Base-by-base conservation (phyloP, 208 protist genomes). In the Trichomonas tenax region DNA sequence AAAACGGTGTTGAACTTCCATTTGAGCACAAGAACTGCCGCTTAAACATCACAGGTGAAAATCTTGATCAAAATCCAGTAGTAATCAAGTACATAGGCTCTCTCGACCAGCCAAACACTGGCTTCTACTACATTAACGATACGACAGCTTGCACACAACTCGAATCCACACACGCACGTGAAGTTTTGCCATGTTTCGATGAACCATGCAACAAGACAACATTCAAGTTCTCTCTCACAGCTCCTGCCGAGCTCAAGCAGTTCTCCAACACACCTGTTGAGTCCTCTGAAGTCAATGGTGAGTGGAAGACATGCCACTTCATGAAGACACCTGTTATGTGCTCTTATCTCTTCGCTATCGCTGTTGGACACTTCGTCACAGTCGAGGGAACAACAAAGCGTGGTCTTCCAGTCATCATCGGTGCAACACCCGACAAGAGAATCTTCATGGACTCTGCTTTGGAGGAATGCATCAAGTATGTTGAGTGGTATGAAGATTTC, bases 161-260 rank as follows among this genome's bases (percentile, higher is more conserved):
- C 44, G 90, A 97, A 88, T 40, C 96, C 2, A 89, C 38, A 23
- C 14, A 95, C 23, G 96, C 96, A n/a, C 96, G 96, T 46, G 36
- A 90, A 38, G 26, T 45, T 4, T 95, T 97, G 4, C 96, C 96
- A 38, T 97, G 96, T 93, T 97, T 96, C 90, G 96, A 97, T 82
- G 96, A 97, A 49, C 93, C 93, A 84, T 82, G 41, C 36, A 40
- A 81, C 51, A 96, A 96, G 63, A 40, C 49, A 34, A 48, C 41
- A 36, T 96, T 96, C 38, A 72, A 81, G 26, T 45, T 96, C 31
- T 45, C 40, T 38, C 40, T 96, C 14, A 84, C 14, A 1, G 23
- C 44, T 46, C 93, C 51, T 23, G 63, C 21, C 0, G 34, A 96
- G 14, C 34, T 96, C 10, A 82, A 34, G 49, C 46, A 34, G 36